Evolutionary conservation across 23 red algal genomes (phyloP), one percentile per base, ranked within the genome.

Genomic region (Cyanidiococcus yangmingshanensis): DNA sequence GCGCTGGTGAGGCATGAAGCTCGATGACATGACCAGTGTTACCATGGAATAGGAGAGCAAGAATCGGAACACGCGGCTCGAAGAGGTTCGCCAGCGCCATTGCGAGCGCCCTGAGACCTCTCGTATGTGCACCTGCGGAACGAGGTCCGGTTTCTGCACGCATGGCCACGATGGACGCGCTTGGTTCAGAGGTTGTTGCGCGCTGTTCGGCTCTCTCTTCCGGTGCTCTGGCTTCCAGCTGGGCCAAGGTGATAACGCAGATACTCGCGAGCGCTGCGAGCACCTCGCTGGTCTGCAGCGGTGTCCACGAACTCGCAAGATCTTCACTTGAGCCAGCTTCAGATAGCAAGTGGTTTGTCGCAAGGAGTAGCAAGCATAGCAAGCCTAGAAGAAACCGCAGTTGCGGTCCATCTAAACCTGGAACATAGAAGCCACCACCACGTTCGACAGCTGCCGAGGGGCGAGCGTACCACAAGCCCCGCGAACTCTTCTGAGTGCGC

Each of bases 391-490:
- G 32, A 32, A 32, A 35, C 32, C 90, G 86, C 68, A 98, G 80
- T 68, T 83, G 87, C 17, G 81, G 75, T 37, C 88, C 87, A 24
- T 81, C 75, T 30, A 98, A 63, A 38, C 94, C 94, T 21, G 94
- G 94, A 3, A 98, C 71, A 58, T 89, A 98, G 57, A 98, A 98
- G 17, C 94, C 94, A 39, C 94, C 94, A 7, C 94, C 94, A 37
- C 83, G 81, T 77, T 91, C 84, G 40, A 98, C 86, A 7, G 94
- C 94, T 67, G 82, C 86, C 37, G 84, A 84, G 1, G 94, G 94
- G 36, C 89, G 89, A 29, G 77, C 85, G 67, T 98, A 98, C 59
- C 37, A 57, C 7, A 21, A 7, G 45, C 45, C 45, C 7, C n/a
- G n/a, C n/a, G n/a, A n/a, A n/a, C n/a, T n/a, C n/a, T n/a, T n/a